These are phyloP conservation scores for Solanum bulbocastanum DNA, from an alignment of 257 asterid genomes.

Conservation along the genomic window DNA sequence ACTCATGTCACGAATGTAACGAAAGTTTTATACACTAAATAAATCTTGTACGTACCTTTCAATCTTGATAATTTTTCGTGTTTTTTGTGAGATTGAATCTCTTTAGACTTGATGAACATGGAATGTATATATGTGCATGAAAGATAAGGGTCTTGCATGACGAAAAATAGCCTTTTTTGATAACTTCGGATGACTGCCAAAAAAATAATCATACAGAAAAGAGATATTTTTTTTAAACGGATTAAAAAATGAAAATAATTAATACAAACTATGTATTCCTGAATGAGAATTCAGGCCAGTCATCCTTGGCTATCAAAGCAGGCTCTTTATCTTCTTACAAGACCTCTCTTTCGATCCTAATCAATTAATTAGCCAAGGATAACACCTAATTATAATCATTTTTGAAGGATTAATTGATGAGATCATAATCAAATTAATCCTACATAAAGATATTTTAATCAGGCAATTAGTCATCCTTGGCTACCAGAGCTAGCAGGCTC, in stretches of 20 bases:
- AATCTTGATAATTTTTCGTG: not conserved
- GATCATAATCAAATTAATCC: not conserved
- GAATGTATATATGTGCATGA: not conserved
- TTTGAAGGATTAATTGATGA: not conserved
- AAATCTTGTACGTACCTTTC: not conserved
- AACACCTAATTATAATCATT: not conserved
- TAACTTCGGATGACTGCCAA: not conserved
- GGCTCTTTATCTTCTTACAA: not conserved
- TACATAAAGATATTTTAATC: not conserved
- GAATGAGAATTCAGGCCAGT: not conserved
- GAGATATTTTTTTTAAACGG: not conserved
- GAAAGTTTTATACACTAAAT: too few species aligned
- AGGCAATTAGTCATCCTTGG: constrained; percentile 3
- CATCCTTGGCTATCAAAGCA: not conserved
- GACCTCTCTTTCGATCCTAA: not conserved
- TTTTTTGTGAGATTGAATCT: not conserved
- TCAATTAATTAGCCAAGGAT: not conserved
- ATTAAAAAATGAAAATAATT: too few species aligned
- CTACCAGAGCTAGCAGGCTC: not conserved
- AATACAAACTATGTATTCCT: not conserved
- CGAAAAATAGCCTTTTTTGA: not conserved
- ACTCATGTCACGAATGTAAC: too few species aligned
- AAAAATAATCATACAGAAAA: not conserved
- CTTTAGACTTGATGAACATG: not conserved
- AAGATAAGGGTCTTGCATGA: not conserved